These are phyloP conservation scores for Takashimella tepidaria DNA, from an alignment of 1,284 basidiomycete species.

Conservation along the genomic window DNA sequence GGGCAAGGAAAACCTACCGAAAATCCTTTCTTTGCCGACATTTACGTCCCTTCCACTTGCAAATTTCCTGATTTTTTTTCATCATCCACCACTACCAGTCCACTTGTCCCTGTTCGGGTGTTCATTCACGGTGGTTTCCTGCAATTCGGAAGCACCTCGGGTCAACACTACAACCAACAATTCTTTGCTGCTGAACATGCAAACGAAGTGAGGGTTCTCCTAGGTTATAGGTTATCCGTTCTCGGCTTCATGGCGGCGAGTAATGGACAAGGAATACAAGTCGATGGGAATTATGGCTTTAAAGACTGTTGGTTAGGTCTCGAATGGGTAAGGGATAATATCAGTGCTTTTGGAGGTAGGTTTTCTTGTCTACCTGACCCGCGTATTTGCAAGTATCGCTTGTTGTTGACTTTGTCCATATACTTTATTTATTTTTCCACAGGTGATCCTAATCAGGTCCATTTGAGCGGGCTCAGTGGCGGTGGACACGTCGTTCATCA, in stretches of 20 bases:
- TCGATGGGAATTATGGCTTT: constrained; percentile 68
- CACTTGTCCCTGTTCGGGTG: constrained; percentile 64
- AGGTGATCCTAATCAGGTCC: constrained; percentile 52
- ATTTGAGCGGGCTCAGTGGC: constrained; percentile 63
- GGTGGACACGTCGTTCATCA: constrained; percentile 72
- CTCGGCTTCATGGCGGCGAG: constrained; percentile 68
- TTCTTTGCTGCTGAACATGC: constrained; percentile 62
- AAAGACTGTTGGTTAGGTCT: constrained; percentile 67
- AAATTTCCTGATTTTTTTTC: not conserved
- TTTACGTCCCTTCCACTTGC: constrained; percentile 58
- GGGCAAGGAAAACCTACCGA: constrained; percentile 64
- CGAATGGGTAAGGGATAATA: constrained; percentile 59
- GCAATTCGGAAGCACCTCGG: constrained; percentile 65
- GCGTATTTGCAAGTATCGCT: too few relatives aligned
- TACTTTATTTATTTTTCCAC: not conserved
- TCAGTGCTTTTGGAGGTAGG: constrained; percentile 57
- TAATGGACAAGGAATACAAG: constrained; percentile 39
- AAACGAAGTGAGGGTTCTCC: constrained; percentile 59
- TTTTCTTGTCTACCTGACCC: too few relatives aligned
- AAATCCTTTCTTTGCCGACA: constrained; percentile 69
- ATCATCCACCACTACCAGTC: constrained; percentile 42
- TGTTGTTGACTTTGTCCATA: too few relatives aligned
- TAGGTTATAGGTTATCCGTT: constrained; percentile 50
- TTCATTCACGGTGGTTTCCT: constrained; percentile 75
- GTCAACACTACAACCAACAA: constrained; percentile 54